Percentiles rank a stretch among this genome's conserved stretches.
These are phyloP conservation scores for Elaeis guineensis DNA, from an alignment of 176 grass and related monocot species.

Conservation along the genomic window DNA sequence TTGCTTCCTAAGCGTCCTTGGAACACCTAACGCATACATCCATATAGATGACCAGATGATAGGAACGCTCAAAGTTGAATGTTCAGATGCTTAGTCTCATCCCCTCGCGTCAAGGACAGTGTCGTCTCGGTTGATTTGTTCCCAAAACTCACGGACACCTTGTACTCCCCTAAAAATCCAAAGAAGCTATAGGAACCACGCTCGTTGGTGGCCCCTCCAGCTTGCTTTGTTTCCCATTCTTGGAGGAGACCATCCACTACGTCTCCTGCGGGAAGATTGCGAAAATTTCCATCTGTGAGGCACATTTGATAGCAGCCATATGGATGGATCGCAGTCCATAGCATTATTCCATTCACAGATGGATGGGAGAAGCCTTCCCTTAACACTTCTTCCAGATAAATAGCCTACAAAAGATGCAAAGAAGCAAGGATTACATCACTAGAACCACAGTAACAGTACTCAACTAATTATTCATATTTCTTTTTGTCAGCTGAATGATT, in stretches of 20 bases:
- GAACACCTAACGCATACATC: too few relatives aligned
- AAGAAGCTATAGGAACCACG: slow-evolving; percentile 77
- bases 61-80: slow-evolving; percentile 45
- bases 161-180: slow-evolving; percentile 74
- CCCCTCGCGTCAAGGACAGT: slow-evolving; percentile 69
- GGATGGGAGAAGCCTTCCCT: slow-evolving; percentile 84
- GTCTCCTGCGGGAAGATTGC: slow-evolving; percentile 66
- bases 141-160: slow-evolving; percentile 41
- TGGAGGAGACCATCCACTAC: slow-evolving; percentile 57
- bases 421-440: not conserved
- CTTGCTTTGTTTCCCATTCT: slow-evolving; percentile 67
- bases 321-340: slow-evolving; percentile 81
- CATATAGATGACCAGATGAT: too few relatives aligned
- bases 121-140: slow-evolving; percentile 52
- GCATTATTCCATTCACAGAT: slow-evolving; percentile 70
- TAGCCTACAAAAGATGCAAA: slow-evolving; percentile 29
- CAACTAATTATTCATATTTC: too few relatives aligned
- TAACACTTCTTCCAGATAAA: slow-evolving; percentile 80
- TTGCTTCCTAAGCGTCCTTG: too few relatives aligned
- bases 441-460: not conserved
- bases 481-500: too few relatives aligned
- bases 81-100: slow-evolving; percentile 86
- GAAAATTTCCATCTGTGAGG: slow-evolving; percentile 69
- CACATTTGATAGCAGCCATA: slow-evolving; percentile 94
- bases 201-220: slow-evolving; percentile 41